Evolutionary conservation across 129 eudicot species (phyloP), one percentile per base, ranked within the genome.

Genomic region (Heracleum sosnowskyi): DNA sequence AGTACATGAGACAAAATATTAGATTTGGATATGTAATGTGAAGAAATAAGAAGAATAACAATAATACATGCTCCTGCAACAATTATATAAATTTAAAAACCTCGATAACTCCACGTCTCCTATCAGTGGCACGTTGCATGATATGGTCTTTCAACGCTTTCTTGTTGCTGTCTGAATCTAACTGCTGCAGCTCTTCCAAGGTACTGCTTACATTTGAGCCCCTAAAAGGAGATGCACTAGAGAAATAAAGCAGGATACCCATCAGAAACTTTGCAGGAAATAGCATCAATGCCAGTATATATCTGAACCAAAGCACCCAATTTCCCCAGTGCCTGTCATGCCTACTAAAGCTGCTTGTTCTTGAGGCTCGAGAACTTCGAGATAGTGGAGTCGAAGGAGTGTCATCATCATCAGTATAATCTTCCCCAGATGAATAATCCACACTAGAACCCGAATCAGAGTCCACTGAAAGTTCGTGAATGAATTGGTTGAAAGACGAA

Each of bases 51-150:
- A 11, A 37, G 33, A 40, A 39, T 0, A 72, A 40, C 18, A 72
- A n/a, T 3, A 3, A 24, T 3, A 41, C 26, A 41, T 40, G 45
- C n/a, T 72, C 34, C 53, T 72, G 26, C 17, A 53, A 28, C 47
- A 44, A 2, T 11, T 28, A 44, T 33, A 11, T 2, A 40, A 17
- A 73, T 45, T 39, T 3, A 69, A 79, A 74, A 77, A 95, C 99
- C 99, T 95, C 99, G 72, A 95, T 87, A 68, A 95, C 81, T 11
- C 99, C 99, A 37, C 97, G 97, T 44, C 99, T 87, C 83, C 91
- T 87, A 63, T 95, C 99, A 40, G 97, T 95, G 76, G 99, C 92
- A 44, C 90, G 87, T 57, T 92, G 99, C 73, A 95, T 85, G 78
- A 90, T 83, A 80, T 89, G 83, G 74, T 91, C 98, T 77, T 87